phyloP scores from a whole-genome alignment of 495 filamentous ascomycete species.

The Beverwykella pulmonaria region DNA sequence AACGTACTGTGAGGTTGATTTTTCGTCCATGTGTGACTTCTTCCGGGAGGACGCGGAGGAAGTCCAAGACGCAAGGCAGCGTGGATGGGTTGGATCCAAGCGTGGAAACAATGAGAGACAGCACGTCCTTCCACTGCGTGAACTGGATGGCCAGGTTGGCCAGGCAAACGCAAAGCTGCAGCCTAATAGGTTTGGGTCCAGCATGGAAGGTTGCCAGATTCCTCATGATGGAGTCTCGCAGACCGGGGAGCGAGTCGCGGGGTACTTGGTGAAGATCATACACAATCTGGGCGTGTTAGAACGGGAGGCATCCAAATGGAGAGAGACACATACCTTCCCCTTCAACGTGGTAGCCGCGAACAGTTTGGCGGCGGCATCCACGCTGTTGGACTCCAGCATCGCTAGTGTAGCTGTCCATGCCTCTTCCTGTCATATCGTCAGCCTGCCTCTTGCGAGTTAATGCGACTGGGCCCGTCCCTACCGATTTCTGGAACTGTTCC shows the following conservation, averaged over 20 bases:
- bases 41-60: constrained; percentile 93
- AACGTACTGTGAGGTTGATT: constrained; percentile 95
- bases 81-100: constrained; percentile 76
- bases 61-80: constrained; percentile 86
- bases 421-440: constrained; percentile 61
- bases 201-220: constrained; percentile 76
- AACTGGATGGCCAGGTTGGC: constrained; percentile 95
- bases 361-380: constrained; percentile 79
- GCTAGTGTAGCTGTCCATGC: constrained; percentile 88
- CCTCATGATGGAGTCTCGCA: constrained; percentile 80
- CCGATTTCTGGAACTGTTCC: constrained; percentile 97
- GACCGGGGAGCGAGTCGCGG: constrained; percentile 66
- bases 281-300: constrained; percentile 63
- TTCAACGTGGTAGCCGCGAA: constrained; percentile 97
- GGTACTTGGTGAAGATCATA: constrained; percentile 87
- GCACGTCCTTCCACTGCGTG: constrained; percentile 91
- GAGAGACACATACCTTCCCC: constrained; percentile 74
- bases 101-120: constrained; percentile 73
- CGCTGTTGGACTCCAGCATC: constrained; percentile 74
- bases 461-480: constrained; percentile 52
- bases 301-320: not conserved
- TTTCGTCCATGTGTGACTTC: constrained; percentile 99
- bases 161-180: constrained; percentile 92
- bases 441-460: not conserved
- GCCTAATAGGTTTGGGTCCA: constrained; percentile 87